Base-by-base conservation (phyloP, 2,329 filamentous ascomycete genomes). In the Beauveria caledonica region DNA sequence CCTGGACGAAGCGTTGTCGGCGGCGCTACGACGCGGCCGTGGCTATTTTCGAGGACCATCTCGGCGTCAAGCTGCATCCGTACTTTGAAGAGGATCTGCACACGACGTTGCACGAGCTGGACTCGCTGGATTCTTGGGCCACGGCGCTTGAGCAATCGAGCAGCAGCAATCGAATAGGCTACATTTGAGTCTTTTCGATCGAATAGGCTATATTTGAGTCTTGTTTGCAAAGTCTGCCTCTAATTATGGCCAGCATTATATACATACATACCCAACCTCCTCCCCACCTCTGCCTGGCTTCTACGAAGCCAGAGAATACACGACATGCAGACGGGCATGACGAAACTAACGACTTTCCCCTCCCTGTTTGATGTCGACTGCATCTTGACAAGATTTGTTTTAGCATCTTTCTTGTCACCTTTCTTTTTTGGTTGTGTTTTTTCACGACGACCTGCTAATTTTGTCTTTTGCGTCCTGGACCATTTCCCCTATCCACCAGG, bases 31-130 rank as follows among this genome's bases (percentile, higher is more conserved):
- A 76, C 15, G 66, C 70, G 3, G 70, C 72, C 3, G 68, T 73
- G 9, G 66, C 70, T 44, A 70, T 78, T 27, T 64, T 78, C 27
- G 69, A 76, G 58, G 67, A 74, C 57, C 72, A 76, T 53, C 69
- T 71, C 13, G 72, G 71, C 9, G 70, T 77, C 45, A 73, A 69
- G 56, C 64, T 77, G 9, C 64, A 72, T 11, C 69, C 74, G 3
- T 77, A 78, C 62, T 78, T 76, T 61, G 76, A 77, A 50, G 76
- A 77, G 60, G 75, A 78, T 57, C 75, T 76, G 63, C 76, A 78
- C 50, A 73, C 70, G 3, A 68, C 69, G 8, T 69, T 74, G 49
- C 76, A 78, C 59, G 73, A 70, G 3, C 67, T 68, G 7, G 73
- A 76, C 21, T 62, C 72, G 5, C 70, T 72, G 46, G 71, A 74